A percentile compares a stretch with the other conserved stretches of the same genome.
Conservation (phyloP, 495 filamentous ascomycete species). For the Massariosphaeria phaeospora region DNA sequence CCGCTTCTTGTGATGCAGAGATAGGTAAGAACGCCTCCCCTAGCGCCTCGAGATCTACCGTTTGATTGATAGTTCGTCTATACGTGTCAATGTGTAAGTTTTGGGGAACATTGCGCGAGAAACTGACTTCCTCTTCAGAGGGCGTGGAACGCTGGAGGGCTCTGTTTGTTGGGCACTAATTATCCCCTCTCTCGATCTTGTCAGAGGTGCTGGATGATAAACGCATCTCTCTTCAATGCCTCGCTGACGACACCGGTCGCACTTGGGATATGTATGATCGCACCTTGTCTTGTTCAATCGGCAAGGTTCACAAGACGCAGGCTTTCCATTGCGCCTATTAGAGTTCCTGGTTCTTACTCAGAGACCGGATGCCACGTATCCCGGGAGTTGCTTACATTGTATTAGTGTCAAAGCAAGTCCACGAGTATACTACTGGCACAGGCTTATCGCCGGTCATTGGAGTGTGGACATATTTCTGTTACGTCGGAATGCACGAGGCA, state of each 20-base stretch:
- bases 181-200: neutral
- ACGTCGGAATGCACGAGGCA: too few relatives aligned
- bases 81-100: neutral
- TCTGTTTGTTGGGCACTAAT: neutral
- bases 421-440: too few relatives aligned
- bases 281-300: slow-evolving; percentile 22
- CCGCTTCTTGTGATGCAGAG: slow-evolving; percentile 1
- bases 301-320: slow-evolving; percentile 19
- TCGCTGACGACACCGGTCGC: slow-evolving; percentile 22
- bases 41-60: neutral
- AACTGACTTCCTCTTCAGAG: slow-evolving; percentile 8
- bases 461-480: too few relatives aligned
- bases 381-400: too few relatives aligned
- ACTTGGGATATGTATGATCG: slow-evolving; percentile 20
- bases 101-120: neutral
- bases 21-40: neutral
- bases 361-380: neutral
- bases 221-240: slow-evolving; percentile 20
- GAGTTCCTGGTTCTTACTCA: slow-evolving; percentile 8
- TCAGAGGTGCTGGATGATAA: slow-evolving; percentile 28
- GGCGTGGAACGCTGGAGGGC: neutral
- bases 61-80: neutral
- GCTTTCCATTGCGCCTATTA: slow-evolving; percentile 24
- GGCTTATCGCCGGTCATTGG: too few relatives aligned
- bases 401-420: too few relatives aligned